Base-by-base conservation (phyloP, 1,284 basidiomycete species). In the Boletellus deceptivus region DNA sequence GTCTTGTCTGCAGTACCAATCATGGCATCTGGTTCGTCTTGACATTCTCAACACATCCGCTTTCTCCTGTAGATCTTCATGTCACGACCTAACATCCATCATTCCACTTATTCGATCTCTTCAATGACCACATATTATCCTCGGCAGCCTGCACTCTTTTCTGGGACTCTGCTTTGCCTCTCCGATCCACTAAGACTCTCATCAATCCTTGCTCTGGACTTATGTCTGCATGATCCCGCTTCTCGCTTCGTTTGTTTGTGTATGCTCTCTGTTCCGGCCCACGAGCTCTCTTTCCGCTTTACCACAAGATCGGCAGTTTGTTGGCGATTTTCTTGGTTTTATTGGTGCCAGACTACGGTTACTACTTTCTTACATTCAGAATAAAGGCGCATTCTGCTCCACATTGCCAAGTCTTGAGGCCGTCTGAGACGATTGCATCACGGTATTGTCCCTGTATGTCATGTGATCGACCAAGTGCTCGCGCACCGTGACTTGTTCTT, bases 131-230 rank as follows among this genome's bases (percentile, higher is more conserved):
- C 54, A 59, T 49, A 42, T 56, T 53, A 64, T 59, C 44, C 47
- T 56, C 49, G 50, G 55, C 50, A 47, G 35, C 54, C 53, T 49
- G 27, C 59, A 57, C 52, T 68, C 60, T 36, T 68, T 63, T 56
- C 60, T 49, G 60, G 62, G 61, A 67, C 57, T 53, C 53, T 60
- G 54, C 50, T 58, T 54, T 62, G 18, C 52, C 39, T 50, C 53
- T 52, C 20, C 53, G 37, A 53, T 51, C 33, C 49, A 43, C 41
- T 52, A 44, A 44, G 14, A 47, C 40, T 33, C 50, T 38, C 51
- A 58, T 43, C 63, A 37, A 64, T 42, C 55, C 25, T 52, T 65
- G 52, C 60, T 67, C 45, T 53, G 64, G 63, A 68, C 66, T 43
- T 48, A 62, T 62, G 66, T 57, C 41, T 43, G 55, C 64, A 65